These are phyloP conservation scores for Amylostereum areolatum DNA, from an alignment of 1,284 basidiomycete genomes.

Conservation along the genomic window DNA sequence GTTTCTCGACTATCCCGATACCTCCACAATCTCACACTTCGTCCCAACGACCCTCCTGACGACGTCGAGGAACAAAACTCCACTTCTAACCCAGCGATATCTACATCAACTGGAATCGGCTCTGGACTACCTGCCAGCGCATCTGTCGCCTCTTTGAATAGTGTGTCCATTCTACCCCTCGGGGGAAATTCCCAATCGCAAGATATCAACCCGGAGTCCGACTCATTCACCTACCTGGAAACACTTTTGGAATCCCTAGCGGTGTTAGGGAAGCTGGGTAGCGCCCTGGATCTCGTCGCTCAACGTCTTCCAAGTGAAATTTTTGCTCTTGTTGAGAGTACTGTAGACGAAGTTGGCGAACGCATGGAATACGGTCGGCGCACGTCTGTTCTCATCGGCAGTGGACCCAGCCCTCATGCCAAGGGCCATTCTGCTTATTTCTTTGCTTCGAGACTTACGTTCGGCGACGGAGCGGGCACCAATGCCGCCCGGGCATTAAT, in stretches of 20 bases:
- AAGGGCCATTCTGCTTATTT: constrained; percentile 13
- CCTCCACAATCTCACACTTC: constrained; percentile 64
- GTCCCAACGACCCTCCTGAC: constrained; percentile 77
- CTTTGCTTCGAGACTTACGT: constrained; percentile 5
- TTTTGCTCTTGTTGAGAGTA: constrained; percentile 80
- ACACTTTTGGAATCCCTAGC: constrained; percentile 89
- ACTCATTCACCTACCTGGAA: constrained; percentile 94
- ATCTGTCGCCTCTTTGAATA: constrained; percentile 18
- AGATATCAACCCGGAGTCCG: constrained; percentile 75
- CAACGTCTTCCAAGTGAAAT: constrained; percentile 87
- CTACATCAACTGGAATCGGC: constrained; percentile 18
- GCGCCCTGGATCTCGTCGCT: constrained; percentile 77
- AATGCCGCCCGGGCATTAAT: constrained; percentile 11
- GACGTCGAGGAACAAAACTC: constrained; percentile 54
- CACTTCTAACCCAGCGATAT: constrained; percentile 19
- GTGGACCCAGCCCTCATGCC: constrained; percentile 1
- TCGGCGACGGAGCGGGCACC: constrained; percentile 16
- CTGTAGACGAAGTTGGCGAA: constrained; percentile 89
- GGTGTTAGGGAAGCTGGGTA: constrained; percentile 84
- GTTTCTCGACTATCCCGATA: constrained; percentile 57
- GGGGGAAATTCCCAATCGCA: no score
- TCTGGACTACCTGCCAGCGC: constrained; percentile 20
- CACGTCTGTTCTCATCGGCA: constrained; percentile 33
- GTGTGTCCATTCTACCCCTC: constrained; percentile 14
- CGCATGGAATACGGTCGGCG: constrained; percentile 70